Evolutionary conservation across 306 rosid genomes (phyloP).

Genomic region (Trifolium repens): DNA sequence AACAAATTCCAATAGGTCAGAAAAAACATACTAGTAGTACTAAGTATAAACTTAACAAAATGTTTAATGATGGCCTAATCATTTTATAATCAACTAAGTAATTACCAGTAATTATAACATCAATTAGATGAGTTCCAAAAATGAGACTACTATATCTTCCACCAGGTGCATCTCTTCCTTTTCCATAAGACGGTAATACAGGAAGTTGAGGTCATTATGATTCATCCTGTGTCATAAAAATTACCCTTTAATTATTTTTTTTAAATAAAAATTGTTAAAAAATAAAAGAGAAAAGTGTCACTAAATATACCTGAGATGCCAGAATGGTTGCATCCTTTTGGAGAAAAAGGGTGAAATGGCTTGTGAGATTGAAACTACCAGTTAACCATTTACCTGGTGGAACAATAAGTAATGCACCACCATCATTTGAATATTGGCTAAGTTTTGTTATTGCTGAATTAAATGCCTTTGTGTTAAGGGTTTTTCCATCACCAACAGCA

Average conservation of each 20-base stretch:
- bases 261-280: too few species aligned
- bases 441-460: neutral
- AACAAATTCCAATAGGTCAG: slow-evolving; percentile 7
- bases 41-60: too few species aligned
- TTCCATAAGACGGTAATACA: slow-evolving; percentile 68
- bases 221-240: slow-evolving; percentile 49
- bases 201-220: slow-evolving; percentile 63
- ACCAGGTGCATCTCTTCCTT: slow-evolving; percentile 62
- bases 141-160: slow-evolving; percentile 71
- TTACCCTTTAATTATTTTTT: too few species aligned
- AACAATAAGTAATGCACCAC: neutral
- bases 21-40: too few species aligned
- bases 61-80: too few species aligned
- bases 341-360: neutral
- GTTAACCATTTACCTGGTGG: slow-evolving; percentile 3
- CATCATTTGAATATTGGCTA: neutral
- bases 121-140: slow-evolving; percentile 79
- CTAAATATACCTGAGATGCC: neutral
- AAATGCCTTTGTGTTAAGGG: neutral
- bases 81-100: neutral
- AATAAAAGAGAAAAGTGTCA: too few species aligned
- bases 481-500: neutral
- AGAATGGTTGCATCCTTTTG: neutral
- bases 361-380: neutral
- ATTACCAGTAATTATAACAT: slow-evolving; percentile 78